Percentiles rank a stretch among this genome's conserved stretches.
Conservation (phyloP, 352 stramenopile species). For the Halophytophthora batemanensis region DNA sequence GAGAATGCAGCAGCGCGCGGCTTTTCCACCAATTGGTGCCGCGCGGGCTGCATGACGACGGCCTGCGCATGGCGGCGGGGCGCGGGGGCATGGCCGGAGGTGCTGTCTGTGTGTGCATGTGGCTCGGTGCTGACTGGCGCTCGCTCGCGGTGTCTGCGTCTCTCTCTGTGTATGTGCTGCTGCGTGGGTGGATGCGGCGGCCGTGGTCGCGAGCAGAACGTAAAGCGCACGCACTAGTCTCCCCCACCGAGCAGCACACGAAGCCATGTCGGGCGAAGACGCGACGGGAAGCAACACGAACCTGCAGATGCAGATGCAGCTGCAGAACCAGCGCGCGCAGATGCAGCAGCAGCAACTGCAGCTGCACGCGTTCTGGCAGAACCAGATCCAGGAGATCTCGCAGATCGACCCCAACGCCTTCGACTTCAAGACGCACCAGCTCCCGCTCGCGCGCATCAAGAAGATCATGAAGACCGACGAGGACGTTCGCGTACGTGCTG, state of each 20-base stretch:
- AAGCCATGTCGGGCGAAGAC: slow-evolving; percentile 58
- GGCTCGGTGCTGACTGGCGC: not conserved
- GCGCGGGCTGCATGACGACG: slow-evolving; percentile 17
- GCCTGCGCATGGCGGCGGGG: slow-evolving; percentile 5
- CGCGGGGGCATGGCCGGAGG: not conserved
- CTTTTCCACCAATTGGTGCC: slow-evolving; percentile 77
- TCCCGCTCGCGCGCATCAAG: slow-evolving; percentile 93
- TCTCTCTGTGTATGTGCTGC: slow-evolving; percentile 1
- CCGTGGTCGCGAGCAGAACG: not conserved
- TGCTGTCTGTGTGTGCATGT: not conserved
- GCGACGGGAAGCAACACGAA: slow-evolving; percentile 49
- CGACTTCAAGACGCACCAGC: slow-evolving; percentile 88
- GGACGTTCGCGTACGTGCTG: slow-evolving; percentile 68
- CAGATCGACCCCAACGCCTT: slow-evolving; percentile 83
- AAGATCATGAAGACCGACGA: slow-evolving; percentile 97
- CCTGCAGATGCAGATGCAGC: slow-evolving; percentile 84
- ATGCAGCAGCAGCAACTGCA: slow-evolving; percentile 87
- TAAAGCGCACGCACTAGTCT: too few relatives aligned
- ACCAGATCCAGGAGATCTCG: slow-evolving; percentile 85
- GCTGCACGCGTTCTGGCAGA: slow-evolving; percentile 87
- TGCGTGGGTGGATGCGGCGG: not conserved
- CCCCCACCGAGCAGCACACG: too few relatives aligned
- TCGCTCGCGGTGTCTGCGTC: not conserved
- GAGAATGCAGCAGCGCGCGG: slow-evolving; percentile 37
- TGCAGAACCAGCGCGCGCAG: slow-evolving; percentile 83